Base-by-base conservation (phyloP, 352 stramenopile genomes). In the Pythium coloratum region DNA sequence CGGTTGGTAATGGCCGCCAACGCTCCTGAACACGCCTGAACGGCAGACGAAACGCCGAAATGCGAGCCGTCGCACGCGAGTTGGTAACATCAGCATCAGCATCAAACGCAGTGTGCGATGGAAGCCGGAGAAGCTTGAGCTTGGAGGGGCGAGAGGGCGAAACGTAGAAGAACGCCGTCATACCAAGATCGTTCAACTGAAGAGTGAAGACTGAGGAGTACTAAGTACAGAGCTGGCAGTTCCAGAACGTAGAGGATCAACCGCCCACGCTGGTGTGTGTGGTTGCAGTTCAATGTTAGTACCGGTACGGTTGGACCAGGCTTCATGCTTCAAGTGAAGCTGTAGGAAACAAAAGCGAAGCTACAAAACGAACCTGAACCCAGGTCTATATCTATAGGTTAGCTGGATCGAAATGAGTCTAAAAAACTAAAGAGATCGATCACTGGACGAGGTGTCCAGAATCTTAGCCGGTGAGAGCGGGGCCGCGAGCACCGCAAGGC, bases 171-270 rank as follows among this genome's bases (percentile, higher is more conserved):
- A 57, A 57, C 46, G 46, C 44, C 44, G 58, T 64, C 47, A 64
- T 56, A 30, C 44, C 58, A 24, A 24, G 20, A 24, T 24, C 20
- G 20, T 24, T 24, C 20, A 24, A 24, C 20, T 9, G 24, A 2
- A 14, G 20, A 16, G 18, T 9, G 24, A 4, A n/a, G 20, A n/a
- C 33, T 18, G 24, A 66, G 33, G 50, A 60, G 51, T 66, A 28
- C 60, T 24, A 24, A 24, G 20, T 24, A 24, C 20, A 66, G 60
- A 47, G 60, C 24, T 66, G 60, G 38, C 60, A 60, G 60, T 66
- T 60, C 40, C 40, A 47, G 49, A 54, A 38, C 34, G 59, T 54
- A 58, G 13, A 26, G 28, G 6, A 38, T 24, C 33, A 9, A 38
- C 33, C 33, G 5, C 5, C 33, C 33, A 38, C 33, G 9, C 33